Base-by-base conservation (phyloP, 2,329 filamentous ascomycete species). In the Fusarium sp. region DNA sequence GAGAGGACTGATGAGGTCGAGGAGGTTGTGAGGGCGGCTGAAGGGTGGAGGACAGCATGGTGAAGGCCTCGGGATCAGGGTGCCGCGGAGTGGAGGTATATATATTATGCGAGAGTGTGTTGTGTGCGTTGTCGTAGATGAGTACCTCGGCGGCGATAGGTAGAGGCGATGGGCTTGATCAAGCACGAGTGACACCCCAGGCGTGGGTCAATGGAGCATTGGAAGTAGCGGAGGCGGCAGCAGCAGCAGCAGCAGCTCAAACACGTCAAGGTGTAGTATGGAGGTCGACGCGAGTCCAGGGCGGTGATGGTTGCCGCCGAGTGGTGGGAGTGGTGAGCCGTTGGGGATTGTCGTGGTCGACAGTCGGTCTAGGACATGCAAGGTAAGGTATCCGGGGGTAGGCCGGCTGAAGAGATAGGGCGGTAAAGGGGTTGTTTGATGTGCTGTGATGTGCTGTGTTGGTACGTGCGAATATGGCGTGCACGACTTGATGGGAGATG, bases 151-250 rank as follows among this genome's bases (percentile, higher is more conserved):
- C 57, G 67, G 51, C 33, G 60, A 60, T 61, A 51, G 56, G 61
- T 59, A 40, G 64, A 42, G 23, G 25, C 25, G 20, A 64, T 51
- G 50, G 51, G 62, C 58, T 70, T 27, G 44, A 49, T 70, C 68
- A 65, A 71, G 25, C 14, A 55, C 57, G 54, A 65, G 64, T 65
- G 59, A 64, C 68, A 70, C 62, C 61, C 65, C 64, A 58, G 62
- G 66, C 59, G 68, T 72, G 59, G 55, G 54, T 71, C 64, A 68
- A 71, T 70, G 72, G 73, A 65, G 71, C 71, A 75, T 74, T 73
- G 66, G 64, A 64, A 54, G 58, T 59, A 49, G 23, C 44, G 44
- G 65, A 53, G 51, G 53, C 46, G 27, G 50, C 40, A 53, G 53
- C 46, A 58, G 44, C 25, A 58, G 44, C 25, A 57, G 49, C 23